Evolutionary conservation across 768 basidiomycete genomes (phyloP).

Genomic region (Pleurotus ostreatus): DNA sequence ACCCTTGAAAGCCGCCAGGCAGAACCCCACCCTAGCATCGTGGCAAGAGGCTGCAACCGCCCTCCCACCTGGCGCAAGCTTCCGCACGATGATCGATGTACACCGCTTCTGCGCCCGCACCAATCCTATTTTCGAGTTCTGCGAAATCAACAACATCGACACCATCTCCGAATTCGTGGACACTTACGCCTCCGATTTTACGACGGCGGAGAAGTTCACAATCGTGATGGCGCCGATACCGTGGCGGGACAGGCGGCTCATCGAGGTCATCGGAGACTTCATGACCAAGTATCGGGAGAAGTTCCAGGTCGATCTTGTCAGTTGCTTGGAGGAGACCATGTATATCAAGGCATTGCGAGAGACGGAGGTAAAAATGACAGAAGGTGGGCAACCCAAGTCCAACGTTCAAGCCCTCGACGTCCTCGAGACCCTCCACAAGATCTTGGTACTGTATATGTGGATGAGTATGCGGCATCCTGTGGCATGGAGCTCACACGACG

Average conservation of each 20-base stretch:
- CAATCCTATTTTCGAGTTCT: constrained; percentile 39
- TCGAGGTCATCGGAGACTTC: constrained; percentile 33
- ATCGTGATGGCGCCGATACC: constrained; percentile 52
- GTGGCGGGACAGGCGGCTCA: constrained; percentile 37
- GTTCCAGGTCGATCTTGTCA: constrained; percentile 38
- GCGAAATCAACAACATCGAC: not conserved
- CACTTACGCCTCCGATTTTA: constrained; percentile 27
- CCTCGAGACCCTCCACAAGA: constrained; percentile 77
- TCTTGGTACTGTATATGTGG: constrained; percentile 82
- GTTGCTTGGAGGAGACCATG: constrained; percentile 28
- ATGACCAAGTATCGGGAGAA: constrained; percentile 36
- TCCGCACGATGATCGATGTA: constrained; percentile 43
- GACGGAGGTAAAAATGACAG: constrained; percentile 26
- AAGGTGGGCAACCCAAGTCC: not conserved
- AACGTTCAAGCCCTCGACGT: constrained; percentile 17
- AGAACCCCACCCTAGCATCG: constrained; percentile 24
- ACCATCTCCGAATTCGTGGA: constrained; percentile 42
- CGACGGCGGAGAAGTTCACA: constrained; percentile 38
- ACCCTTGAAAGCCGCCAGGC: constrained; percentile 47
- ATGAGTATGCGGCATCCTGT: constrained; percentile 66
- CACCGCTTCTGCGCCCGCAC: constrained; percentile 43
- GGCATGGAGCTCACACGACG: constrained; percentile 54
- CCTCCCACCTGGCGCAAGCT: constrained; percentile 40
- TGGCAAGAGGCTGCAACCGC: constrained; percentile 22
- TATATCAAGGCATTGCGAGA: constrained; percentile 37